Evolutionary conservation across 768 basidiomycete species (phyloP).

Genomic region (Lentinus brumalis): DNA sequence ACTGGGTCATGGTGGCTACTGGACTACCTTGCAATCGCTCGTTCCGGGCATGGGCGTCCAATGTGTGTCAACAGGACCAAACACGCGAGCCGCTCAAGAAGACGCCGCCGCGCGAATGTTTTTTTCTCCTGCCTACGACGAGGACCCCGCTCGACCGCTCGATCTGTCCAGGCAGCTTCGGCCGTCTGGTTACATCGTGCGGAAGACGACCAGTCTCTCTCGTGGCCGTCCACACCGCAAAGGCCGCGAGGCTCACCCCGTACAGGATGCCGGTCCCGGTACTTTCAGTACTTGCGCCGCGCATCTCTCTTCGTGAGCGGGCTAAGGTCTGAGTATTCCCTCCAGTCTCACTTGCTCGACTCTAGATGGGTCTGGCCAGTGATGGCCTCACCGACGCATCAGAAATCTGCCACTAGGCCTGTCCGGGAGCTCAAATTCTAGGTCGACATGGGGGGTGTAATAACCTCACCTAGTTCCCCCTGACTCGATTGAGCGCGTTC

Average conservation of each 20-base stretch:
- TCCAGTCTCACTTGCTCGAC: constrained; percentile 4
- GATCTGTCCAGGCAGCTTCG: no score
- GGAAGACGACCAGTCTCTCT: neutral
- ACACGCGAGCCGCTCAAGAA: no score
- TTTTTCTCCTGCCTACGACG: no score
- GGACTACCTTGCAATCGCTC: neutral
- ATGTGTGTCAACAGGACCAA: neutral
- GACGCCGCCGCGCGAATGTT: no score
- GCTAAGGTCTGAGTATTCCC: constrained; percentile 20
- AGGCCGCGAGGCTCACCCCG: constrained; percentile 17
- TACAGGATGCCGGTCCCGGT: constrained; percentile 3
- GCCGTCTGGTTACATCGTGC: no score
- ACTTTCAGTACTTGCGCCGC: neutral
- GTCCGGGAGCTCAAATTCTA: neutral
- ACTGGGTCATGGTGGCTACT: constrained; percentile 15
- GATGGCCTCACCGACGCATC: constrained; percentile 6
- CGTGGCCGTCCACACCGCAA: neutral
- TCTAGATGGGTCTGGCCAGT: constrained; percentile 7
- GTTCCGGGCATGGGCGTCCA: neutral
- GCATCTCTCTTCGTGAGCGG: constrained; percentile 12
- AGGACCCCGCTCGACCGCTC: no score
- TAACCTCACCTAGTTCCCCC: no score
- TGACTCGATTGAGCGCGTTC: no score
- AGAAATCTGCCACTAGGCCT: constrained; percentile 6
- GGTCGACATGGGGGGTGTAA: neutral